Conservation (phyloP, 257 asterid species). For the Solanum chmielewskii region DNA sequence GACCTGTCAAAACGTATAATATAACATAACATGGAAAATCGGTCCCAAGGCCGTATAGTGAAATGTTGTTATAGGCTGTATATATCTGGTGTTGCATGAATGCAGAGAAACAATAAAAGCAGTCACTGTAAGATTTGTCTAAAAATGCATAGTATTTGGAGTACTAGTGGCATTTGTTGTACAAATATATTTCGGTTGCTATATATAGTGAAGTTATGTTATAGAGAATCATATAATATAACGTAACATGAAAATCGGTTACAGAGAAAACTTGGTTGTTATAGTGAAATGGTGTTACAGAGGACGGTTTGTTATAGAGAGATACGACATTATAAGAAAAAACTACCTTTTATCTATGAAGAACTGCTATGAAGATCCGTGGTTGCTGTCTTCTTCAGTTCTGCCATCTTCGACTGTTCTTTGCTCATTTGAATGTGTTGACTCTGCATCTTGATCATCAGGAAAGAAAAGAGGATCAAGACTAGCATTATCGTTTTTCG, state of each 20-base stretch:
- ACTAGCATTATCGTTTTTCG: slow-evolving; percentile 8
- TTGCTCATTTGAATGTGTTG: not conserved
- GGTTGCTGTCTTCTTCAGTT: slow-evolving; percentile 22
- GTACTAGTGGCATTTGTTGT: not conserved
- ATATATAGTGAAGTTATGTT: not conserved
- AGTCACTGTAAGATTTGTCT: not conserved
- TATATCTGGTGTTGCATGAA: not conserved
- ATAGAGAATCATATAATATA: not conserved
- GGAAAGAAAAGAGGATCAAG: slow-evolving; percentile 25
- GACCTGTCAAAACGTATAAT: not conserved
- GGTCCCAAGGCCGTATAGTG: not conserved
- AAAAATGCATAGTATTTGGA: not conserved
- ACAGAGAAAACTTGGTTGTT: not conserved
- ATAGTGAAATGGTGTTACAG: not conserved
- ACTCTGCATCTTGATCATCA: slow-evolving; percentile 5
- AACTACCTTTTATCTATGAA: slow-evolving; percentile 22
- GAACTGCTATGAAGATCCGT: slow-evolving; percentile 22
- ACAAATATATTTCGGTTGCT: not conserved
- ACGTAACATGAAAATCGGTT: not conserved
- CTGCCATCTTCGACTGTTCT: slow-evolving; percentile 20
- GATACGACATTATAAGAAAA: not conserved
- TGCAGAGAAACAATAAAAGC: not conserved
- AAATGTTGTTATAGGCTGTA: not conserved
- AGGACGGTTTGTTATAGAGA: not conserved
- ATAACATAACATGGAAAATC: not conserved